Evolutionary conservation across 1,284 basidiomycete genomes (phyloP).

Genomic region (Malassezia furfur): DNA sequence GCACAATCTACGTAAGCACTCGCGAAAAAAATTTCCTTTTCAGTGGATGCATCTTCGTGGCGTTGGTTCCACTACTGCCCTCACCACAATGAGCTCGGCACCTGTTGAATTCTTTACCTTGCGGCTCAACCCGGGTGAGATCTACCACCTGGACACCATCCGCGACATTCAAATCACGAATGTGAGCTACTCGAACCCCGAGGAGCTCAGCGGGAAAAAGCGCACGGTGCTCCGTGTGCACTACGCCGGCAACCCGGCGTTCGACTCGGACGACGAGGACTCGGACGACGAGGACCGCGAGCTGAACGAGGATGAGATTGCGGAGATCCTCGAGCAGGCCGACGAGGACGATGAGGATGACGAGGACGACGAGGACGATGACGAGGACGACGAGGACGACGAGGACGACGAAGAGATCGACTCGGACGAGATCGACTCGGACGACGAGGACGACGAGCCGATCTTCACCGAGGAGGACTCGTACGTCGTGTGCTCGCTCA

Average conservation of each 20-base stretch:
- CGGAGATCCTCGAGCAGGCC: constrained; percentile 38
- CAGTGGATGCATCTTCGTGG: background rate
- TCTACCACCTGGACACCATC: constrained; percentile 58
- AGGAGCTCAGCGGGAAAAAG: constrained; percentile 58
- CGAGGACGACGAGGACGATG: constrained; percentile 44
- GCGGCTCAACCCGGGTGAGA: constrained; percentile 57
- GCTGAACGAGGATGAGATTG: constrained; percentile 50
- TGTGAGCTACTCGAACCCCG: constrained; percentile 60
- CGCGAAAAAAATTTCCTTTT: constrained; percentile 7
- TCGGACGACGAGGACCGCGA: constrained; percentile 54
- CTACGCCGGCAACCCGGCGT: constrained; percentile 53
- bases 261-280: constrained; percentile 52
- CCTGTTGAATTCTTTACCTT: constrained; percentile 41
- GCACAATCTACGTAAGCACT: background rate
- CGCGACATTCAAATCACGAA: constrained; percentile 74
- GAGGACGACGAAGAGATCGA: constrained; percentile 26
- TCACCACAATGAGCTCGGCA: constrained; percentile 27
- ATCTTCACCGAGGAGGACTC: constrained; percentile 49
- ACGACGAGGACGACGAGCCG: constrained; percentile 27
- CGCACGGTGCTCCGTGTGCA: constrained; percentile 69
- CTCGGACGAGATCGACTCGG: constrained; percentile 29
- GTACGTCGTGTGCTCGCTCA: constrained; percentile 52
- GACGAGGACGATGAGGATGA: constrained; percentile 50
- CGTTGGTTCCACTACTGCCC: constrained; percentile 1
- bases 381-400: constrained; percentile 48